phyloP scores from a whole-genome alignment of 1,284 basidiomycete genomes.

The Termitomyces sp. region DNA sequence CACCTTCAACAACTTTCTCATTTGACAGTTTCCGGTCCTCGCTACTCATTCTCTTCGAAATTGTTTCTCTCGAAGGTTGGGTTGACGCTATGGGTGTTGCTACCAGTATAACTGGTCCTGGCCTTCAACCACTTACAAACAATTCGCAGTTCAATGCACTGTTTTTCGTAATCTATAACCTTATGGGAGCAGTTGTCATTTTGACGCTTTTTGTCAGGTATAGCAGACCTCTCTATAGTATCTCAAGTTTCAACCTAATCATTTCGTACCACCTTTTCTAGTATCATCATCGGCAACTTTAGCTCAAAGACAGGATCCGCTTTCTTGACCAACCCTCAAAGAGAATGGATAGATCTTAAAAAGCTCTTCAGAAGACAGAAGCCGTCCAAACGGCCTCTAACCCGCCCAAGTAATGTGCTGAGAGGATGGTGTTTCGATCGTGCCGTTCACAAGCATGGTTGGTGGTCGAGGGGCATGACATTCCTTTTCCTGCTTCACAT shows the following conservation, averaged over 20 bases:
- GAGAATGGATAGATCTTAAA: constrained; percentile 93
- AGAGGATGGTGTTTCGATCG: constrained; percentile 90
- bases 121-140: constrained; percentile 69
- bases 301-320: constrained; percentile 80
- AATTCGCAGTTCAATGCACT: constrained; percentile 79
- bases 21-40: constrained; percentile 89
- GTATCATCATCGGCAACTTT: constrained; percentile 96
- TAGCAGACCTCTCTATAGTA: constrained; percentile 18
- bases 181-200: constrained; percentile 89
- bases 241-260: constrained; percentile 11
- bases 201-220: constrained; percentile 86
- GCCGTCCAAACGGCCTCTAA: constrained; percentile 78
- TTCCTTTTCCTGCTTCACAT: constrained; percentile 83
- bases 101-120: constrained; percentile 73
- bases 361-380: constrained; percentile 85
- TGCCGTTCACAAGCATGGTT: constrained; percentile 88
- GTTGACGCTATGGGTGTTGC: constrained; percentile 85
- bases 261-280: constrained; percentile 25
- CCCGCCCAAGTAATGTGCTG: constrained; percentile 49
- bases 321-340: constrained; percentile 82
- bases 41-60: constrained; percentile 93
- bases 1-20: constrained; percentile 79
- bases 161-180: constrained; percentile 92
- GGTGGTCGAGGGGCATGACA: constrained; percentile 88
- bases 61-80: constrained; percentile 96